phyloP scores from a whole-genome alignment of 192 early-diverging fungal species.

The Cetraspora pellucida region DNA sequence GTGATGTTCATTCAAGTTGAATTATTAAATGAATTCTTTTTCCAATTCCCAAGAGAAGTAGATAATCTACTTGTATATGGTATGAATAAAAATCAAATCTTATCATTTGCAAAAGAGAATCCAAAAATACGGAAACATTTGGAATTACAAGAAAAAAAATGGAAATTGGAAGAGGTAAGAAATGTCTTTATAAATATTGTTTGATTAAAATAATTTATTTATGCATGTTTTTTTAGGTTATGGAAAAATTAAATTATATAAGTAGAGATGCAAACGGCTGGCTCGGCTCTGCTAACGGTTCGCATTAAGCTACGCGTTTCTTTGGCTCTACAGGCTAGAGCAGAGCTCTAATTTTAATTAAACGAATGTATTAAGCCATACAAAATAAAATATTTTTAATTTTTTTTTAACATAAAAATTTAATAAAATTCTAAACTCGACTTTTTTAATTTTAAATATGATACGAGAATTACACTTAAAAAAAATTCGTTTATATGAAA shows the following conservation, averaged over 20 bases:
- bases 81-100: constrained; percentile 76
- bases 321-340: no score
- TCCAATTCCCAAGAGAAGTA: constrained; percentile 94
- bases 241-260: constrained; percentile 63
- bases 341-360: no score
- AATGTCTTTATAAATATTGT: background rate
- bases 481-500: no score
- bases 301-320: no score
- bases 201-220: background rate
- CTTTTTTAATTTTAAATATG: no score
- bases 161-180: constrained; percentile 81
- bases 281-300: constrained; percentile 43
- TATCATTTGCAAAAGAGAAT: constrained; percentile 90
- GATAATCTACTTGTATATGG: constrained; percentile 91
- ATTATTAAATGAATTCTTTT: constrained; percentile 97
- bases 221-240: constrained; percentile 19
- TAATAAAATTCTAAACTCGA: no score
- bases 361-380: no score
- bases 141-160: constrained; percentile 81
- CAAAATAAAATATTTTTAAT: no score
- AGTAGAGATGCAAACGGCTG: constrained; percentile 57
- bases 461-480: no score
- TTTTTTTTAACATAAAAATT: no score
- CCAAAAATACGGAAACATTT: constrained; percentile 81
- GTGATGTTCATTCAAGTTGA: constrained; percentile 99